phyloP scores from a whole-genome alignment of 2,329 filamentous ascomycete species.

The Xylaria digitata region DNA sequence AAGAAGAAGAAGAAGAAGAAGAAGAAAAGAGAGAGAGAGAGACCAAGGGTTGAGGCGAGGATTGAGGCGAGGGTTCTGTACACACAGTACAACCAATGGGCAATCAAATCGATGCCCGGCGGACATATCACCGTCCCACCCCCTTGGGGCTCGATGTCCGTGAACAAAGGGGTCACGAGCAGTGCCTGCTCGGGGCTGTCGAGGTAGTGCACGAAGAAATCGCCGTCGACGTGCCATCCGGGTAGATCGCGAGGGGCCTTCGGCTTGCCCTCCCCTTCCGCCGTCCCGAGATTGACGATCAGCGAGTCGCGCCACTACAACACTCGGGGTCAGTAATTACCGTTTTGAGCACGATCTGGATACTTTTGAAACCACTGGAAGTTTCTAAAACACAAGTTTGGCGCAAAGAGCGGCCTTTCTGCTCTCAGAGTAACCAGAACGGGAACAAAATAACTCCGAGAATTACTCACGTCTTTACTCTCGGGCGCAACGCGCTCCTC shows the following conservation, averaged over 20 bases:
- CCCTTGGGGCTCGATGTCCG: slow-evolving; percentile 68
- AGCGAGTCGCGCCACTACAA: slow-evolving; percentile 76
- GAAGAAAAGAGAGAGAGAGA: too few relatives aligned
- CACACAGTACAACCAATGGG: slow-evolving; percentile 62
- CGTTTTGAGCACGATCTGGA: too few relatives aligned
- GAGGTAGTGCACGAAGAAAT: slow-evolving; percentile 79
- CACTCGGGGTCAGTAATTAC: too few relatives aligned
- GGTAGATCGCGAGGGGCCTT: slow-evolving; percentile 63
- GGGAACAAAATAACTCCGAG: too few relatives aligned
- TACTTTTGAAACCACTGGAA: too few relatives aligned
- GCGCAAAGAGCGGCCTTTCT: too few relatives aligned
- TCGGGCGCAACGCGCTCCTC: slow-evolving; percentile 63
- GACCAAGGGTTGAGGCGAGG: too few relatives aligned
- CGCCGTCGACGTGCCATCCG: slow-evolving; percentile 76
- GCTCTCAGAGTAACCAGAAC: too few relatives aligned
- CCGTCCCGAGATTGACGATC: slow-evolving; percentile 75
- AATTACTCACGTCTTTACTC: too few relatives aligned
- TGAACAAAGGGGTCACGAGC: slow-evolving; percentile 75
- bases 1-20: too few relatives aligned
- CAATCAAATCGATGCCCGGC: slow-evolving; percentile 66
- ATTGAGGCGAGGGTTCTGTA: too few relatives aligned
- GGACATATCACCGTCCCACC: slow-evolving; percentile 75
- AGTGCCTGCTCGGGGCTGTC: slow-evolving; percentile 76
- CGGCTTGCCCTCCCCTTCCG: slow-evolving; percentile 61
- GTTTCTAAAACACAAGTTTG: too few relatives aligned